Evolutionary conservation across 2,329 filamentous ascomycete genomes (phyloP), one percentile per base, ranked within the genome.

Genomic region (Fusarium pseudoanthophilum): DNA sequence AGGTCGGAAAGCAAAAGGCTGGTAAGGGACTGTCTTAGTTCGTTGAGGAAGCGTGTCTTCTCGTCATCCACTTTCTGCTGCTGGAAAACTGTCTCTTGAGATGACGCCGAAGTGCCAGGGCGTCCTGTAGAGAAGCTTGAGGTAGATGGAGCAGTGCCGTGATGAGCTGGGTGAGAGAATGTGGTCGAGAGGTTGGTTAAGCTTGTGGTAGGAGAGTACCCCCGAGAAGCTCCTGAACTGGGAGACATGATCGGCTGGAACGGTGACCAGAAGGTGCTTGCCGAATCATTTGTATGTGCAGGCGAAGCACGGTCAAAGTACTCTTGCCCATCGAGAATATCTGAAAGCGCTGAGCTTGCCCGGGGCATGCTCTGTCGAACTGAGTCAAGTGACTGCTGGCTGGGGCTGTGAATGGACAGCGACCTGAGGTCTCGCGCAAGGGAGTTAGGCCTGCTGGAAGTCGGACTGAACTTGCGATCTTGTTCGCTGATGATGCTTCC

Each of bases 1-100:
- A 98, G 86, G 80, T 99, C 96, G 56, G 95, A 98, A 32, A 98
- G 84, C 4, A 98, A 84, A 24, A 99, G 86, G 72, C 94, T 95
- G 4, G 92, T 95, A 43, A 98, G 84, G 0, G 91, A 93, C 79
- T 95, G 93, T 75, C 92, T 92, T 36, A 97, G 85, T 36, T 94
- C 92, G 13, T 89, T 86, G 60, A 97, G 84, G 81, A 98, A 97
- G n/a, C 87, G 88, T 7, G 89, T 86, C 83, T 96, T 97, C 49
- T 94, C 92, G 66, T 93, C 86, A 2, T 90, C 82, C 79, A 89
- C 78, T 77, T 87, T 81, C 78, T 89, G 90, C 69, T 91, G 90
- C 71, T 91, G 85, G 78, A 90, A 90, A 8, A 91, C 86, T 0
- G 91, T 93, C 74, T 92, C 90, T 60, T 89, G 92, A 1, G 90